These are phyloP conservation scores for Podospora conica DNA, from an alignment of 495 filamentous ascomycete species.

Conservation along the genomic window DNA sequence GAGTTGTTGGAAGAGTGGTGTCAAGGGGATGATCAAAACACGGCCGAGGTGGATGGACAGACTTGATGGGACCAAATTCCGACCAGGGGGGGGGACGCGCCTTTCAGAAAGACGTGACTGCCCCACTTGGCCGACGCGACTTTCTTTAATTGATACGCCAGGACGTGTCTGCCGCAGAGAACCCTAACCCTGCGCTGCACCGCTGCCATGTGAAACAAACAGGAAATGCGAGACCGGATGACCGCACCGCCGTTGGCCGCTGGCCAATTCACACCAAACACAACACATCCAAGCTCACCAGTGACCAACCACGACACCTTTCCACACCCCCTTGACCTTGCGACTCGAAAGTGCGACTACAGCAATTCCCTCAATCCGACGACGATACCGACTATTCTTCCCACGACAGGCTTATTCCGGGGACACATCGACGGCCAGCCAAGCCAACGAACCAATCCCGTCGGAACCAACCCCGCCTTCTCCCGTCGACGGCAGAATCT, in stretches of 20 bases:
- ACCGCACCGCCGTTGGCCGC: not conserved
- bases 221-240: not conserved
- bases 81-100: slow-evolving; percentile 20
- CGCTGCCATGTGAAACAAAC: not conserved
- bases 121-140: slow-evolving; percentile 27
- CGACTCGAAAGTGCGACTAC: not conserved
- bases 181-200: not conserved
- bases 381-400: not conserved
- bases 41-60: not conserved
- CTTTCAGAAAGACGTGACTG: slow-evolving; percentile 26
- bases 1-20: not conserved
- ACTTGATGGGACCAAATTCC: not conserved
- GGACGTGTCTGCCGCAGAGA: not conserved
- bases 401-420: not conserved
- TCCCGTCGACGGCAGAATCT: not conserved
- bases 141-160: slow-evolving; percentile 20
- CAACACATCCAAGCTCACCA: not conserved
- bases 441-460: not conserved
- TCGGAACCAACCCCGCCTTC: not conserved
- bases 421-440: not conserved
- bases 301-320: not conserved
- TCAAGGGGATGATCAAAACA: not conserved
- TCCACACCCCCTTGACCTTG: not conserved
- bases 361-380: not conserved
- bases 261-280: no score